Evolutionary conservation across 1,139 yeast species (phyloP), one percentile per base, ranked within the genome.

Genomic region (Groenewaldozyma sp.): DNA sequence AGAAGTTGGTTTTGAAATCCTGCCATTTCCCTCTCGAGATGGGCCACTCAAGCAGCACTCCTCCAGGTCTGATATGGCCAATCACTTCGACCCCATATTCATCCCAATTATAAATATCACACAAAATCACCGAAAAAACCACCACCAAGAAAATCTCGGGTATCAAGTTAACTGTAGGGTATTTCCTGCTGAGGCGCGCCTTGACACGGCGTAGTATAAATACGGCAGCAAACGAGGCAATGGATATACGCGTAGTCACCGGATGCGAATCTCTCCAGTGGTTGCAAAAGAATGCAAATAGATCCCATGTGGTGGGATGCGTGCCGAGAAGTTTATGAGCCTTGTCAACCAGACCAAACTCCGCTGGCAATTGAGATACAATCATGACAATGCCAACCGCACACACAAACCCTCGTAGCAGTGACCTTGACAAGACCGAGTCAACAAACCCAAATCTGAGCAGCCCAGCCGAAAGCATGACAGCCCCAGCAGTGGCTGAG

Each of bases 321-420:
- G 78, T 72, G 50, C 84, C 91, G 3, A 65, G 71, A 64, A 27
- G 66, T 45, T 34, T 62, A 56, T 40, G 64, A 61, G 46, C 70
- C 4, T 65, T 43, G 4, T 59, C 55, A 16, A 59, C 60, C 29
- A 91, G 63, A 0, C 95, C 95, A 34, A 88, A 60, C 58, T 81
- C 82, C 4, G 80, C 74, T 14, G 87, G 75, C 18, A 74, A 54
- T 2, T 95, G 81, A 54, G 83, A 87, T 37, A 86, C 71, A 16
- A 86, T 68, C 91, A 91, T 88, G 7, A 88, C 88, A 14, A 84
- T 56, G 10, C 96, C 97, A n/a, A 91, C 94, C 0, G 94, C 95
- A 35, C 91, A 74, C 31, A 91, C 83, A 57, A 91, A 91, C 0
- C 97, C 97, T 50, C 93, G 73, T 24, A 91, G 66, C 29, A 91